Percentiles rank a stretch among this genome's conserved stretches.
phyloP scores from a whole-genome alignment of 306 rosid species.

The Ormosia emarginata region DNA sequence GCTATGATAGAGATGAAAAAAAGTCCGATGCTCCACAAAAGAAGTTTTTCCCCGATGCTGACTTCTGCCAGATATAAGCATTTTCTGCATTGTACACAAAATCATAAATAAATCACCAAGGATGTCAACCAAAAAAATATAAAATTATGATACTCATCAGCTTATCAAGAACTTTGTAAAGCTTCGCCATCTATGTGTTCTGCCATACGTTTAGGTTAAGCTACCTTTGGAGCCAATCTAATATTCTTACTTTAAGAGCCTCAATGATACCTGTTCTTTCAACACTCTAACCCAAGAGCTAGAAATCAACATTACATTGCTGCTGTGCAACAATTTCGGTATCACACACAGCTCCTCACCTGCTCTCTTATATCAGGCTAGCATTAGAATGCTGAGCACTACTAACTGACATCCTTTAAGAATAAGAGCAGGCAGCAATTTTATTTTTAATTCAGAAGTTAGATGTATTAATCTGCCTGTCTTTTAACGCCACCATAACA shows the following conservation, averaged over 20 bases:
- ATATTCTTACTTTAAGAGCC: not conserved
- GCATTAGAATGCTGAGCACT: not conserved
- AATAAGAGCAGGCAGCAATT: not conserved
- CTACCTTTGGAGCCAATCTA: not conserved
- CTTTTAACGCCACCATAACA: not conserved
- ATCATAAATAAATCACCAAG: not conserved
- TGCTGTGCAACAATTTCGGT: not conserved
- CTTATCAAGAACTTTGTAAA: not conserved
- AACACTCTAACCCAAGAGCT: not conserved
- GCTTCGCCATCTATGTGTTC: not conserved
- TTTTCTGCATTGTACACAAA: constrained; percentile 42
- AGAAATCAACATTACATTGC: not conserved
- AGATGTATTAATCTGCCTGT: not conserved
- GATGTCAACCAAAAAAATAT: not conserved
- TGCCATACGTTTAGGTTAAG: not conserved
- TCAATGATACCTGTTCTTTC: not conserved
- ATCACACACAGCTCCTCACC: not conserved
- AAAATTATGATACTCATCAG: not conserved
- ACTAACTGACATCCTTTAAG: not conserved
- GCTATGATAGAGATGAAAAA: constrained; percentile 94
- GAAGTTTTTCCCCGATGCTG: constrained; percentile 81
- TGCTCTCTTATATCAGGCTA: not conserved
- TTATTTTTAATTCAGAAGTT: not conserved
- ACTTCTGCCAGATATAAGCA: constrained; percentile 50
- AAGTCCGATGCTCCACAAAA: constrained; percentile 94